phyloP scores from a whole-genome alignment of 208 protist genomes.

The Trypanosoma boissoni region DNA sequence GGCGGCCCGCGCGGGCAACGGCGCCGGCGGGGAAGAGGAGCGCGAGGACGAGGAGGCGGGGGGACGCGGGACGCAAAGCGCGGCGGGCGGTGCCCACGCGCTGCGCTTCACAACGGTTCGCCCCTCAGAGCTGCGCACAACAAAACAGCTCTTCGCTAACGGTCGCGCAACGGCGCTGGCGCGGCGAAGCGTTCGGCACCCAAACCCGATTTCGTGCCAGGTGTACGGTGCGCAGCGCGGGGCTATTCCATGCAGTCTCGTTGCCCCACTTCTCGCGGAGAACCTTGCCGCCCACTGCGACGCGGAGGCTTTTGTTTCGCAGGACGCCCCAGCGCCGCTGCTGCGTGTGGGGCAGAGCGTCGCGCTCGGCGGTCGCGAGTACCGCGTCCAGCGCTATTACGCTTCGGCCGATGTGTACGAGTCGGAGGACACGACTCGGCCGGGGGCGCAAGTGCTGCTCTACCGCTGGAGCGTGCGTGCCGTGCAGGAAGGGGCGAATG shows the following conservation, averaged over 20 bases:
- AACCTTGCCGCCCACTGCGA: conserved; percentile 32
- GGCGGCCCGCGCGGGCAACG: neutral
- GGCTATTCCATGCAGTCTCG: conserved; percentile 40
- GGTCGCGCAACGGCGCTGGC: conserved; percentile 15
- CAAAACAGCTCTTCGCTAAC: conserved; percentile 67
- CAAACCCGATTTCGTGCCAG: conserved; percentile 47
- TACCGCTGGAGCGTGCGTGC: conserved; percentile 59
- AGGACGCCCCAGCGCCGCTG: conserved; percentile 29
- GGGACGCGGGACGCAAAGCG: conserved; percentile 1
- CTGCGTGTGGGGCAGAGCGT: conserved; percentile 43
- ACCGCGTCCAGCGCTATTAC: conserved; percentile 46
- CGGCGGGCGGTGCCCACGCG: conserved; percentile 18
- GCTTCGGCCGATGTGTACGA: conserved; percentile 76
- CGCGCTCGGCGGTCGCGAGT: conserved; percentile 32
- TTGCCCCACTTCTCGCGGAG: conserved; percentile 37
- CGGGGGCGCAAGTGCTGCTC: conserved; percentile 34
- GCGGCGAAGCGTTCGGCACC: conserved; percentile 45
- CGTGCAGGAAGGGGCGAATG: conserved; percentile 36
- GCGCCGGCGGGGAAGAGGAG: neutral
- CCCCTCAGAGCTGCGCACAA: conserved; percentile 60
- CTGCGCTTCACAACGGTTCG: conserved; percentile 44
- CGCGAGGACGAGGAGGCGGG: conserved; percentile 1
- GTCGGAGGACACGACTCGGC: conserved; percentile 31
- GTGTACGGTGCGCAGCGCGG: conserved; percentile 45
- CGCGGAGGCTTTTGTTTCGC: conserved; percentile 16